Conservation (phyloP, 441 rosid species). For the Populus hybrid region DNA sequence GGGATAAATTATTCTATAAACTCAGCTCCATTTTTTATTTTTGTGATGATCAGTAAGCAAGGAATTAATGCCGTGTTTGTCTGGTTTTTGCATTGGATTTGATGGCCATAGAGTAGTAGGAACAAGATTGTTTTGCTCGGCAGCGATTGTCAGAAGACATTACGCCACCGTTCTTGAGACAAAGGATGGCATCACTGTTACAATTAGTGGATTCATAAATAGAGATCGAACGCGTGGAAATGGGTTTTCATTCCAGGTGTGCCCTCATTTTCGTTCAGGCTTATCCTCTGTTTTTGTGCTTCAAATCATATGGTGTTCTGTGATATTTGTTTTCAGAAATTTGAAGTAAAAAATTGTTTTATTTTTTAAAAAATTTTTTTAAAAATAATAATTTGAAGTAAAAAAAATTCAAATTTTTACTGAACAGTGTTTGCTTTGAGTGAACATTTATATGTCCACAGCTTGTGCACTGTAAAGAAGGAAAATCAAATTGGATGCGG, state of each 20-base stretch:
- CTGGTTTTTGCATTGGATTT: neutral
- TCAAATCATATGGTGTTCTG: slow-evolving; percentile 33
- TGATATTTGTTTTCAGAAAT: slow-evolving; percentile 14
- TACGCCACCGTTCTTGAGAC: slow-evolving; percentile 60
- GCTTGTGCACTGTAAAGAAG: neutral
- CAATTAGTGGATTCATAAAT: slow-evolving; percentile 57
- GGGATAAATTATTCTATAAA: no score
- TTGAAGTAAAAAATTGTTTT: no score
- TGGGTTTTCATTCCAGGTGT: slow-evolving; percentile 60
- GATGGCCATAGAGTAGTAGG: slow-evolving; percentile 29
- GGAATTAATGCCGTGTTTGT: no score
- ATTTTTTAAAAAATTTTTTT: no score
- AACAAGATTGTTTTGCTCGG: slow-evolving; percentile 50
- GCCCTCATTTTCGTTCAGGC: neutral
- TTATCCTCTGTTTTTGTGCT: neutral
- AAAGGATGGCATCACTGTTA: slow-evolving; percentile 53
- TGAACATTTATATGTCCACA: no score
- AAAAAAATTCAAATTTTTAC: no score
- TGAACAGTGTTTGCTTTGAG: no score
- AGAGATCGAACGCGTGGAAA: slow-evolving; percentile 33
- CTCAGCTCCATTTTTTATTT: no score
- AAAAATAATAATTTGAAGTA: no score
- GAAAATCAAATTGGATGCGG: neutral
- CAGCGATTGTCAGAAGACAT: slow-evolving; percentile 52
- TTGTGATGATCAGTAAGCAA: no score